Evolutionary conservation across 2,329 filamentous ascomycete species (phyloP), one percentile per base, ranked within the genome.

Genomic region (Chrysoporthe deuterocubensis): DNA sequence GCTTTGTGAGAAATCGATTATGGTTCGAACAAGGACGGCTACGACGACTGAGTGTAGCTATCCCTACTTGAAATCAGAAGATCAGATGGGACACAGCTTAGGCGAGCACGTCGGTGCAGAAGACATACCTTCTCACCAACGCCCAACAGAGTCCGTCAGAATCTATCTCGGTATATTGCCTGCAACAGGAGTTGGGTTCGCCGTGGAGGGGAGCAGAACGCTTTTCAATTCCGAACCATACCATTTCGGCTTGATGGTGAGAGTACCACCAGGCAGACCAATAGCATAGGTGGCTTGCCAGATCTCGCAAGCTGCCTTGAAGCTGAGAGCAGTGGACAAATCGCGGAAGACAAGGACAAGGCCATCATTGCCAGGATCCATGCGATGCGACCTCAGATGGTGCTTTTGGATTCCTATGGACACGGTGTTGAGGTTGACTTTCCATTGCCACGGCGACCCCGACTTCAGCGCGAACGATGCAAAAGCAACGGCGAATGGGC

Each of bases 1-100:
- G 84, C 89, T 11, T 72, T 89, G 6, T 88, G 72, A 78, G 54
- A 8, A 18, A 18, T 7, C 3, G 8, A 16, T 16, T 6, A 57
- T 14, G 56, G 21, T 16, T 21, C 50, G 3, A 32, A 5, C n/a
- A 14, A 58, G 18, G 3, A 18, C 18, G 7, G 8, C 11, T 6
- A 18, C 18, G 40, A n/a, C 2, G 16, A 9, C 7, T 21, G 16
- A 40, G 34, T 11, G 34, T 18, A 14, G 32, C 26, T 54, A 34
- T 32, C 3, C 14, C 50, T 52, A 13, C 54, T 18, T 18, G 16
- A n/a, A 34, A n/a, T 16, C 34, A 21, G n/a, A 40, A 34, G 54
- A 37, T 57, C 48, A 32, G 48, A 52, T 52, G 21, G 48, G 48
- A 52, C 48, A 11, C 21, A 14, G 1, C 48, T 5, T 4, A 14